Evolutionary conservation across 805 yeast genomes (phyloP).

Genomic region (Phaffomyces thermotolerans): DNA sequence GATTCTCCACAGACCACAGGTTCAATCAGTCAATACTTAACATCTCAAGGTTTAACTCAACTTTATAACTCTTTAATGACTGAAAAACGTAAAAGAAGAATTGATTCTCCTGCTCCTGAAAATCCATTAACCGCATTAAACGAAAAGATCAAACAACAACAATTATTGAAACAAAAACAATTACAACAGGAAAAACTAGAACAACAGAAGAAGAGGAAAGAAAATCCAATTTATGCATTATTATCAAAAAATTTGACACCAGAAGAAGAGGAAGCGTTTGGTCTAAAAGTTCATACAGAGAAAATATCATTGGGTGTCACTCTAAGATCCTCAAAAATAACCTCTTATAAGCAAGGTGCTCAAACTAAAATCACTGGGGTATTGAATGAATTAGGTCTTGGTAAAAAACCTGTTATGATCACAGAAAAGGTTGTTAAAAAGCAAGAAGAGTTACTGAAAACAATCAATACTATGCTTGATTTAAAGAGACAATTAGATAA

Average conservation of each 20-base stretch:
- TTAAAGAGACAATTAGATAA: conserved; percentile 83
- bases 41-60: conserved; percentile 86
- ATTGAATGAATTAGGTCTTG: conserved; percentile 71
- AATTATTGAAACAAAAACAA: conserved; percentile 20
- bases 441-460: conserved; percentile 67
- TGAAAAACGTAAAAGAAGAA: conserved; percentile 50
- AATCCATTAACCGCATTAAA: conserved; percentile 38
- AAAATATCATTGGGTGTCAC: conserved; percentile 65
- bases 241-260: conserved; percentile 42
- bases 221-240: conserved; percentile 30
- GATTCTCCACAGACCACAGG: conserved; percentile 83
- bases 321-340: conserved; percentile 70
- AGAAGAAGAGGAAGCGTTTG: conserved; percentile 80
- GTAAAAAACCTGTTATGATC: conserved; percentile 82
- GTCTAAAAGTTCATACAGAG: conserved; percentile 73
- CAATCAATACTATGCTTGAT: conserved; percentile 68
- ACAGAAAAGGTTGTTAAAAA: conserved; percentile 69
- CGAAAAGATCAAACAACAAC: conserved; percentile 26
- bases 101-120: conserved; percentile 32
- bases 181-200: conserved; percentile 19
- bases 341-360: conserved; percentile 70
- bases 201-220: conserved; percentile 16
- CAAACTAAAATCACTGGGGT: conserved; percentile 54
- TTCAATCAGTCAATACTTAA: conserved; percentile 64
- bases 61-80: conserved; percentile 73